Conservation (phyloP, 1,139 yeast species). For the Suhomyces panamericanus region DNA sequence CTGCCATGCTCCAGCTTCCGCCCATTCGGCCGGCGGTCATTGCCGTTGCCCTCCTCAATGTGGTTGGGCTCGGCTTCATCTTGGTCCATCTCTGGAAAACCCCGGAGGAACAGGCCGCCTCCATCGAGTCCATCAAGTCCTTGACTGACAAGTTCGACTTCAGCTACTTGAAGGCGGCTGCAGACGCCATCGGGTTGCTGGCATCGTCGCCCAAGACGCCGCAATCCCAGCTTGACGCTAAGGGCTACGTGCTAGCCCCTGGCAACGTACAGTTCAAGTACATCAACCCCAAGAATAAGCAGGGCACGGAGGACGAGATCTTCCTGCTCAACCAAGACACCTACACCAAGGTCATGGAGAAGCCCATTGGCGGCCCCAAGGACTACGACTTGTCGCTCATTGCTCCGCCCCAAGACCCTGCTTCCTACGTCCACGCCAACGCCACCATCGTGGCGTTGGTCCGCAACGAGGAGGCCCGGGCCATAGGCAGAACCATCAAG, state of each 20-base stretch:
- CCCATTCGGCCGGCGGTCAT: not conserved
- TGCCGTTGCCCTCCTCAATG: conserved; percentile 1
- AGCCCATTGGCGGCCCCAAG: conserved; percentile 49
- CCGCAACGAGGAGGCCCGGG: conserved; percentile 57
- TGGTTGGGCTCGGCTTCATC: not conserved
- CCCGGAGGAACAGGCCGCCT: not conserved
- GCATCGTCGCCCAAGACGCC: not conserved
- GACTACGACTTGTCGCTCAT: conserved; percentile 39
- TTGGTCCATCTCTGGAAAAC: conserved; percentile 1
- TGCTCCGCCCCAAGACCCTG: conserved; percentile 29
- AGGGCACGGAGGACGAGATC: conserved; percentile 31
- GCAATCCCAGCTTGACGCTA: not conserved
- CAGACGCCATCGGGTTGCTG: conserved; percentile 1
- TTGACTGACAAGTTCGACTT: conserved; percentile 17
- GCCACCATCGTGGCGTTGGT: conserved; percentile 77
- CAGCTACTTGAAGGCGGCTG: conserved; percentile 9
- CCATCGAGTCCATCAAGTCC: conserved; percentile 10
- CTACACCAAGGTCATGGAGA: conserved; percentile 33
- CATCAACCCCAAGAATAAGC: conserved; percentile 29
- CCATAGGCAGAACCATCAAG: conserved; percentile 51
- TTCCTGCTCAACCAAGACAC: conserved; percentile 33
- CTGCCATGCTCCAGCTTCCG: not conserved
- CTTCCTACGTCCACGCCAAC: conserved; percentile 50
- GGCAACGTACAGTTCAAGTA: conserved; percentile 38
- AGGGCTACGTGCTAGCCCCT: conserved; percentile 17